phyloP scores from a whole-genome alignment of 1,284 basidiomycete species.

The Schizophyllum amplum region DNA sequence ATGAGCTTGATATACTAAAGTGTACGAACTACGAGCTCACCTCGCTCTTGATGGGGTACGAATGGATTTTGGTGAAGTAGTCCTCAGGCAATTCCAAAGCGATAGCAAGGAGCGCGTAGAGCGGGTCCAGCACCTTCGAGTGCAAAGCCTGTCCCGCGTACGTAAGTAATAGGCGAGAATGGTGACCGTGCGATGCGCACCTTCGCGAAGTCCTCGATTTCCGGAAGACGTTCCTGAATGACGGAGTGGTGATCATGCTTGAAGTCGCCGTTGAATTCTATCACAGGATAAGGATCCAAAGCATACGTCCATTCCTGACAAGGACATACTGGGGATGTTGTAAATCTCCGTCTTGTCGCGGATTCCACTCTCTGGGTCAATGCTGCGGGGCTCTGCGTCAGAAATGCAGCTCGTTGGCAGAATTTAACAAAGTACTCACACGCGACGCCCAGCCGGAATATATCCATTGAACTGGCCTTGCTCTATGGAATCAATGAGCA shows the following conservation, averaged over 20 bases:
- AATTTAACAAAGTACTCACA: no score
- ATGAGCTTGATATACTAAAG: not conserved
- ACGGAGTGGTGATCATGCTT: conserved; percentile 29
- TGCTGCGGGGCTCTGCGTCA: no score
- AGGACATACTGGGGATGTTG: conserved; percentile 36
- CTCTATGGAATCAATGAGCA: conserved; percentile 17
- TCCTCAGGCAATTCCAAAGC: conserved; percentile 52
- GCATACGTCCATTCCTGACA: not conserved
- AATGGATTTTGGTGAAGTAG: conserved; percentile 43
- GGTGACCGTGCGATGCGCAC: no score
- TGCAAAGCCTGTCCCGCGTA: conserved; percentile 36
- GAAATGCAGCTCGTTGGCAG: no score
- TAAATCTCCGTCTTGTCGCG: conserved; percentile 40
- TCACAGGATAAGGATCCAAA: not conserved
- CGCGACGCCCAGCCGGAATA: conserved; percentile 32
- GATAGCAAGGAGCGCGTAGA: conserved; percentile 36
- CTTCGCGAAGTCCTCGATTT: conserved; percentile 38
- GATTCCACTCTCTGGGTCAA: conserved; percentile 28
- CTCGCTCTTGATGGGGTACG: conserved; percentile 36
- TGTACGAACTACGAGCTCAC: conserved; percentile 15
- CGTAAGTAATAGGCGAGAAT: no score
- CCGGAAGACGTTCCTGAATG: conserved; percentile 32
- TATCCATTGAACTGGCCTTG: conserved; percentile 44
- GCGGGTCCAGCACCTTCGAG: conserved; percentile 39
- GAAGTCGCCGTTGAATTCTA: conserved; percentile 35